Evolutionary conservation across 768 basidiomycete genomes (phyloP).

Genomic region (Bullera alba): DNA sequence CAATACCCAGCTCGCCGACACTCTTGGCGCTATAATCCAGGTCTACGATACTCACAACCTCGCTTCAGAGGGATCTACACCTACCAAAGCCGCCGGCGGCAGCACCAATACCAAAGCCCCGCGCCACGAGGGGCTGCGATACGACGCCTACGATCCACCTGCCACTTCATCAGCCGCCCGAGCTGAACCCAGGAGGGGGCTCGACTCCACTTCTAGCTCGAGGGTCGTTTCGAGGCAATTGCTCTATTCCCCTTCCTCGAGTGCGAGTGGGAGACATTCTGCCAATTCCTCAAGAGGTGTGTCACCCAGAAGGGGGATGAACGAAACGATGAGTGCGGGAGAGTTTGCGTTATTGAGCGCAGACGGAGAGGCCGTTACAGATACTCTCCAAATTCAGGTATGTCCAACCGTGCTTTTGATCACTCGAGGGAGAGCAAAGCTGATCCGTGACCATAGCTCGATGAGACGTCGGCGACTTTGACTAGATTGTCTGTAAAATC

Average conservation of each 20-base stretch:
- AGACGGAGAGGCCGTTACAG: background rate
- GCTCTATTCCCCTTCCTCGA: background rate
- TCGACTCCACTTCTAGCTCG: background rate
- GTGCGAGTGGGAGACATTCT: no score
- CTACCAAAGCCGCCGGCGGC: background rate
- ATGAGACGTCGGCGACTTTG: background rate
- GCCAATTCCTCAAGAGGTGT: no score
- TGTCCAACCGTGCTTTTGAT: no score
- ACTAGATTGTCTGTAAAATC: background rate
- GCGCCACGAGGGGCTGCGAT: constrained; percentile 6
- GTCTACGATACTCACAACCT: no score
- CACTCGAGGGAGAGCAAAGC: no score
- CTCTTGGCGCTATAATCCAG: constrained; percentile 2
- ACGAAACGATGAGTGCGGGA: background rate
- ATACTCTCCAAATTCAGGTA: no score
- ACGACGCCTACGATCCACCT: constrained; percentile 17
- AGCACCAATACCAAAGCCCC: background rate
- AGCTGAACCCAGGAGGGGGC: background rate
- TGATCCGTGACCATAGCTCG: background rate
- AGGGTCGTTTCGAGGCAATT: background rate
- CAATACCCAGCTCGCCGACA: constrained; percentile 3
- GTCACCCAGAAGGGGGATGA: background rate
- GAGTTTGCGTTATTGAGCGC: background rate
- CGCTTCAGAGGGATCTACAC: background rate
- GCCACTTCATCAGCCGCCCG: no score